Conservation (phyloP, 1,284 basidiomycete genomes). For the Taiwanofungus camphoratus region DNA sequence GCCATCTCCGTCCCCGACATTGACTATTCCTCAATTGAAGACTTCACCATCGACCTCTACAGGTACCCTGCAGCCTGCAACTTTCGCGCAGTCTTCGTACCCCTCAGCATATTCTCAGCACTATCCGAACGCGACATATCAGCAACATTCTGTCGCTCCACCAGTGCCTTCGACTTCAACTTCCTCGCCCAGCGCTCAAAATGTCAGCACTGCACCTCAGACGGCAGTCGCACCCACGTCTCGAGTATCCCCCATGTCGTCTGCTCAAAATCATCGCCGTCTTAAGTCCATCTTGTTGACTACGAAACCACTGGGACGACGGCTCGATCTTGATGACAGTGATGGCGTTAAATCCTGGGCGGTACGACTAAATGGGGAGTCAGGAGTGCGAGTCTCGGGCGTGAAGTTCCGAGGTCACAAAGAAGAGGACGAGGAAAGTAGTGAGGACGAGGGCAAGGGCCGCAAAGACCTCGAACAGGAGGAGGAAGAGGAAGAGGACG, state of each 20-base stretch:
- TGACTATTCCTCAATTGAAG: constrained; percentile 3
- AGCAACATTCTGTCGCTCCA: constrained; percentile 21
- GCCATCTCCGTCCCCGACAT: constrained; percentile 27
- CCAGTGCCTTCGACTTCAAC: neutral
- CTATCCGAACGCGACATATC: constrained; percentile 44
- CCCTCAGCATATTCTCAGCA: constrained; percentile 23
- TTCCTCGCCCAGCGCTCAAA: neutral
- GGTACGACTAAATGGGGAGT: constrained; percentile 52
- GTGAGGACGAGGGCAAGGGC: constrained; percentile 23
- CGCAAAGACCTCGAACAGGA: constrained; percentile 16
- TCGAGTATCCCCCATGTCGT: constrained; percentile 38
- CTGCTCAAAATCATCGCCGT: constrained; percentile 13
- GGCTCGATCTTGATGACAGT: constrained; percentile 48
- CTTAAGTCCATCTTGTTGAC: constrained; percentile 41
- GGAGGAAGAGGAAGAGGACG: constrained; percentile 20
- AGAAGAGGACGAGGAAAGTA: constrained; percentile 36
- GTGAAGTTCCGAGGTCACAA: constrained; percentile 48
- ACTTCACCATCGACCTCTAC: constrained; percentile 8
- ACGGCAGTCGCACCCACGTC: constrained; percentile 26
- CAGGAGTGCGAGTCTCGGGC: constrained; percentile 43
- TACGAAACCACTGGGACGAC: constrained; percentile 53
- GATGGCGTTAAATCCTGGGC: constrained; percentile 68
- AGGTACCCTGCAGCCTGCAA: constrained; percentile 12
- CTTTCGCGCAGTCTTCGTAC: constrained; percentile 9
- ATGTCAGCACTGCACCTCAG: constrained; percentile 15